Conservation (phyloP, 768 basidiomycete species). For the Mycena venus region DNA sequence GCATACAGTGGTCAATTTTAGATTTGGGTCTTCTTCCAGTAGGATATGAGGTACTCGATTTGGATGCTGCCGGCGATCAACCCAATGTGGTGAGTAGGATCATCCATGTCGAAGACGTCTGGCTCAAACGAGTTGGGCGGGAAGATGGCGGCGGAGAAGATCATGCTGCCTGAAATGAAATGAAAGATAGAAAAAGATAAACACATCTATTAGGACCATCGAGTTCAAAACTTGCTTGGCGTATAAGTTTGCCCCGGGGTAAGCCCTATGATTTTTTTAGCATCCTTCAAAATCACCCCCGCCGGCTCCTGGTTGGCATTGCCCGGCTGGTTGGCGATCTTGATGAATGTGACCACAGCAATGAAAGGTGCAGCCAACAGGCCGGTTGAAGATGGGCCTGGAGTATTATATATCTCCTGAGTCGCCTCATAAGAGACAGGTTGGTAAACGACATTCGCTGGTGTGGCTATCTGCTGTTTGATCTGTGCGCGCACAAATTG, state of each 20-base stretch:
- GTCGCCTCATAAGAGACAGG: constrained; percentile 6
- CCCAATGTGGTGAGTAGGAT: constrained; percentile 10
- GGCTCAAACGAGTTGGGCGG: background rate
- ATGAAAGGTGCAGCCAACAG: constrained; percentile 16
- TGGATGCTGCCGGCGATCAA: background rate
- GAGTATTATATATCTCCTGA: background rate
- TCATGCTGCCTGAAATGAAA: constrained; percentile 9
- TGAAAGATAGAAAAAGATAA: background rate
- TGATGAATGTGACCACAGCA: background rate
- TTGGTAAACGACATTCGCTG: background rate
- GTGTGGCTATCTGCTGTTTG: background rate
- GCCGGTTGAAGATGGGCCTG: background rate
- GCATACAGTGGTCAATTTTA: background rate
- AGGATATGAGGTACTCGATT: constrained; percentile 16
- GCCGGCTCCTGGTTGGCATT: background rate
- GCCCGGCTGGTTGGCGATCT: background rate
- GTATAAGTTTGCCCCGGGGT: background rate
- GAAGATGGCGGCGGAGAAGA: background rate
- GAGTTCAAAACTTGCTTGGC: background rate
- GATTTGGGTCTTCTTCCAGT: constrained; percentile 21
- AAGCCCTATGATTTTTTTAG: background rate
- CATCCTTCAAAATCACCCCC: background rate
- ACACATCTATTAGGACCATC: too few species aligned
- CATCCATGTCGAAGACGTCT: background rate
- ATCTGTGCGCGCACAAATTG: constrained; percentile 2